Evolutionary conservation across 306 rosid genomes (phyloP).

Genomic region (Lupinus albus): DNA sequence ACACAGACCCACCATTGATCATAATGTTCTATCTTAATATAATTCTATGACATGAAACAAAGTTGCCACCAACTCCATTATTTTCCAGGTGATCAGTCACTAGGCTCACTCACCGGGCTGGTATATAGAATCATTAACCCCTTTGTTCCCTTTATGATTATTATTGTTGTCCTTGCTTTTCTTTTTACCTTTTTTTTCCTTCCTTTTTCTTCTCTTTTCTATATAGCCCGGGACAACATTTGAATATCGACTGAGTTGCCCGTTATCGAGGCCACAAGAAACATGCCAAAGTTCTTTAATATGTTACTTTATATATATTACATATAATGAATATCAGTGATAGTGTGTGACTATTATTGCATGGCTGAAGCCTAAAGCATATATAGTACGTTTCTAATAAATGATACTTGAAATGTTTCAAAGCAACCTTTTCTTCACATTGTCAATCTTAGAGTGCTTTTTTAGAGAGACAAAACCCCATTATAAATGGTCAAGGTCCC

Average conservation of each 20-base stretch:
- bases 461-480: slow-evolving; percentile 26
- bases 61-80: slow-evolving; percentile 46
- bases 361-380: slow-evolving; percentile 19
- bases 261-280: slow-evolving; percentile 42
- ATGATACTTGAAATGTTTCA: too few species aligned
- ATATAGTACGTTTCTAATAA: slow-evolving; percentile 15
- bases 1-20: slow-evolving; percentile 58
- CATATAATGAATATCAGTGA: neutral
- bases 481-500: slow-evolving; percentile 29
- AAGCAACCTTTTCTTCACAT: too few species aligned
- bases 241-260: slow-evolving; percentile 45
- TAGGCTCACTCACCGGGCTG: slow-evolving; percentile 37
- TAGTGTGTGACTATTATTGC: slow-evolving; percentile 31
- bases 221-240: slow-evolving; percentile 8
- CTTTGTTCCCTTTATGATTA: slow-evolving; percentile 34
- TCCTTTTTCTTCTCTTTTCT: neutral
- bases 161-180: slow-evolving; percentile 40
- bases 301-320: slow-evolving; percentile 15
- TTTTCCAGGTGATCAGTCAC: slow-evolving; percentile 47
- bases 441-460: too few species aligned
- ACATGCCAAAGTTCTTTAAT: slow-evolving; percentile 30
- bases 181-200: slow-evolving; percentile 23
- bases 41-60: slow-evolving; percentile 34
- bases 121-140: slow-evolving; percentile 40
- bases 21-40: slow-evolving; percentile 49